Conservation (phyloP, 805 yeast genomes). For the Metschnikowia hibisci region DNA sequence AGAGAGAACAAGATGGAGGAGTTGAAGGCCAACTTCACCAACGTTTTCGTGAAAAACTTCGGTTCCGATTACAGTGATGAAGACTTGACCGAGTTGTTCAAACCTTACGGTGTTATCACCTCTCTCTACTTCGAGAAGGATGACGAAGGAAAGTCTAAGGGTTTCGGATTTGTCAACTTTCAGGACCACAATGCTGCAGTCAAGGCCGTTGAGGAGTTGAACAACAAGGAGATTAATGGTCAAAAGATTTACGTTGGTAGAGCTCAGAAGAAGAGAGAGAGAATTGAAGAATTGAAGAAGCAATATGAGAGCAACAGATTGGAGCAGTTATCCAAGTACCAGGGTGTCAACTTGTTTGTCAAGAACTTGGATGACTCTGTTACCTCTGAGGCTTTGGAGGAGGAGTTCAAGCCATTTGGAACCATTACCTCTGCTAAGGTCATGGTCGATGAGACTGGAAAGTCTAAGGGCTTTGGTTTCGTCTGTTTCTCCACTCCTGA, state of each 20-base stretch:
- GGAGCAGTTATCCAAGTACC: conserved; percentile 90
- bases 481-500: conserved; percentile 97
- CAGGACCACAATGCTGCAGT: conserved; percentile 84
- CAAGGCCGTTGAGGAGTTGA: conserved; percentile 87
- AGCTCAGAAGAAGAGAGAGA: conserved; percentile 98
- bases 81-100: conserved; percentile 69
- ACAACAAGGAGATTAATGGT: conserved; percentile 81
- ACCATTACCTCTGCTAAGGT: conserved; percentile 93
- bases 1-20: conserved; percentile 91
- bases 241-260: conserved; percentile 92
- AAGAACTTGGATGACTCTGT: conserved; percentile 93
- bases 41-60: conserved; percentile 91
- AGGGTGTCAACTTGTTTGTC: conserved; percentile 94
- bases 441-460: conserved; percentile 91
- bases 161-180: conserved; percentile 93
- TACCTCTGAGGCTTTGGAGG: conserved; percentile 86
- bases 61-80: conserved; percentile 64
- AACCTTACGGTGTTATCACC: conserved; percentile 72
- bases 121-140: conserved; percentile 79
- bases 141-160: conserved; percentile 83
- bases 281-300: conserved; percentile 91
- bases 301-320: conserved; percentile 89
- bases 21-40: conserved; percentile 89
- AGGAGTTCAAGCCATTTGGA: conserved; percentile 92
- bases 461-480: conserved; percentile 97